Percentiles rank a stretch among this genome's conserved stretches.
Conservation (phyloP, 768 basidiomycete species). For the Leccinum sublutescens region DNA sequence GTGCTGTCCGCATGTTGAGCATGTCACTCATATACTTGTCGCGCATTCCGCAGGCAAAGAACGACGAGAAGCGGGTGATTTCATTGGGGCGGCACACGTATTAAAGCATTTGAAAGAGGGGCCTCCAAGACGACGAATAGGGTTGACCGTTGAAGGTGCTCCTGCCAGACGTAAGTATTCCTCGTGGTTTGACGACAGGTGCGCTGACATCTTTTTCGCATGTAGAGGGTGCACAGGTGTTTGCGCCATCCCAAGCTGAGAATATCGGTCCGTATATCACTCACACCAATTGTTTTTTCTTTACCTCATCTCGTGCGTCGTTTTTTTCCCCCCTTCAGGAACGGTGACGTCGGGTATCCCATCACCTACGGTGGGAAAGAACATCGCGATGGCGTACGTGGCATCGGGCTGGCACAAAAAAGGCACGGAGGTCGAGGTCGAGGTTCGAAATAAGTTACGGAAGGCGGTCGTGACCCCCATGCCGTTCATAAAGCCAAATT, state of each 20-base stretch:
- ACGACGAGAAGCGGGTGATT: slow-evolving; percentile 62
- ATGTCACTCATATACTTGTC: not conserved
- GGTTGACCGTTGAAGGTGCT: slow-evolving; percentile 76
- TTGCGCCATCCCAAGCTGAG: slow-evolving; percentile 51
- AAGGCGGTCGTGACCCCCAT: slow-evolving; percentile 74
- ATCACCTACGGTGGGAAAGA: slow-evolving; percentile 82
- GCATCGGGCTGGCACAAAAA: slow-evolving; percentile 83
- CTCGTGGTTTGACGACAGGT: not conserved
- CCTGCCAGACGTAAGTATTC: slow-evolving; percentile 72
- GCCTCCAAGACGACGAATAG: slow-evolving; percentile 74
- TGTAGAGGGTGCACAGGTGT: slow-evolving; percentile 77
- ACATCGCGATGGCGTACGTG: slow-evolving; percentile 97
- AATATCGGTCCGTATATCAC: slow-evolving; percentile 52
- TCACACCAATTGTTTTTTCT: slow-evolving; percentile 4
- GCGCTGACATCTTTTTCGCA: not conserved
- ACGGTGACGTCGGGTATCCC: slow-evolving; percentile 93
- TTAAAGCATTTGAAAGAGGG: slow-evolving; percentile 77
- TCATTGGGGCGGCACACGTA: slow-evolving; percentile 78
- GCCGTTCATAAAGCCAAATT: slow-evolving; percentile 86
- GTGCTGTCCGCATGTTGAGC: not conserved
- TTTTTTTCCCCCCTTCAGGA: slow-evolving; percentile 40
- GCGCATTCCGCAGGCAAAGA: slow-evolving; percentile 64
- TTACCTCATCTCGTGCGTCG: not conserved
- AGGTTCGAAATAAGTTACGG: slow-evolving; percentile 79
- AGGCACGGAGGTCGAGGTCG: slow-evolving; percentile 79